A percentile compares a stretch with the other conserved stretches of the same genome.
Evolutionary conservation across 495 filamentous ascomycete species (phyloP).

Genomic region (Penicillium odoratum): DNA sequence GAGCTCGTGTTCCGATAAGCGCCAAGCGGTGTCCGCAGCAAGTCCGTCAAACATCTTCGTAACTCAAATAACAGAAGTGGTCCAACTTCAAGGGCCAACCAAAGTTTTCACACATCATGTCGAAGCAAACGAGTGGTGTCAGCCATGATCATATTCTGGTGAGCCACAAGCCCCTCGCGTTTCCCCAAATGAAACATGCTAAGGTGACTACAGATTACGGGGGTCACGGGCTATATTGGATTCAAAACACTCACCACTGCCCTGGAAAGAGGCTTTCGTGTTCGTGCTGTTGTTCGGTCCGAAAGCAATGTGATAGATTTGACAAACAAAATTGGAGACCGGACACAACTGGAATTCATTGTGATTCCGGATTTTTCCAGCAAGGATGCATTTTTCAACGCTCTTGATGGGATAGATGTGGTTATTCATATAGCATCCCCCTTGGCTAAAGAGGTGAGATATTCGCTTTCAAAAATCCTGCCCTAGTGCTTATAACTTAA

Average conservation of each 20-base stretch:
- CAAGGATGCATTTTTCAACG: slow-evolving; percentile 24
- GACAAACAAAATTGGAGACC: slow-evolving; percentile 10
- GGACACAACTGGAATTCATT: slow-evolving; percentile 1
- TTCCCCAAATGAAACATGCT: too few relatives aligned
- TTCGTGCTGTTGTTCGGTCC: slow-evolving; percentile 30
- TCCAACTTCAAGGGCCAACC: too few relatives aligned
- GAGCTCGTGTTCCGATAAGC: too few relatives aligned
- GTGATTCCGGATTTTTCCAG: slow-evolving; percentile 27
- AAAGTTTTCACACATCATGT: too few relatives aligned
- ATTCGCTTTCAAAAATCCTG: background rate
- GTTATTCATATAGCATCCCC: slow-evolving; percentile 40
- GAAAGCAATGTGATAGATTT: slow-evolving; percentile 16
- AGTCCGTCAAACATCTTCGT: too few relatives aligned
- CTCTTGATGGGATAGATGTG: slow-evolving; percentile 23
- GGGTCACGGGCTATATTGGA: slow-evolving; percentile 32
- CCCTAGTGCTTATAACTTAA: background rate
- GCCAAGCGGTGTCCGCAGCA: too few relatives aligned
- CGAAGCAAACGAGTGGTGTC: too few relatives aligned
- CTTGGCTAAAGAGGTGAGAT: slow-evolving; percentile 13
- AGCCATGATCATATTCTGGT: too few relatives aligned
- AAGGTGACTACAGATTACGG: slow-evolving; percentile 18
- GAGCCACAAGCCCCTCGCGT: too few relatives aligned
- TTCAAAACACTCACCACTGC: slow-evolving; percentile 29
- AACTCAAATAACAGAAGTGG: too few relatives aligned
- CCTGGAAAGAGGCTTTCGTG: slow-evolving; percentile 24